A percentile compares a stretch with the other conserved stretches of the same genome.
These are phyloP conservation scores for Paraphoma sp. DNA, from an alignment of 2,329 filamentous ascomycete species.

Conservation along the genomic window DNA sequence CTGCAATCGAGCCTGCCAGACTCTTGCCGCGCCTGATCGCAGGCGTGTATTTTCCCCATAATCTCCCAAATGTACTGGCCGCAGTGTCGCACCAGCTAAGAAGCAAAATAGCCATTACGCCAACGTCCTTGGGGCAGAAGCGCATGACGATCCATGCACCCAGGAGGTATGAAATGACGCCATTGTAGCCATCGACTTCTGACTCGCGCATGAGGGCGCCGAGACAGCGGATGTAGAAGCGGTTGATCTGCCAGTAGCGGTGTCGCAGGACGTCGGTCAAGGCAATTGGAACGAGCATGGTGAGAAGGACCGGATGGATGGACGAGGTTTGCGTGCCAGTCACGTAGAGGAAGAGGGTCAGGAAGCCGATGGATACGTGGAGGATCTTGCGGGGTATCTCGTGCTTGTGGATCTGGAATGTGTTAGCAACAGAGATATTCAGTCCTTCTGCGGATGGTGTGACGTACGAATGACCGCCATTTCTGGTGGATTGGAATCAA, in stretches of 20 bases:
- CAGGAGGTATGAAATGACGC: slow-evolving; percentile 94
- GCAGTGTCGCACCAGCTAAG: slow-evolving; percentile 98
- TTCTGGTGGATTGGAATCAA: slow-evolving; percentile 94
- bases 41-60: slow-evolving; percentile 89
- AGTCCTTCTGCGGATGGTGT: background rate
- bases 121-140: slow-evolving; percentile 92
- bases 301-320: slow-evolving; percentile 85
- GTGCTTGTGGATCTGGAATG: slow-evolving; percentile 75
- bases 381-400: slow-evolving; percentile 93
- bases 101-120: slow-evolving; percentile 85
- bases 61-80: slow-evolving; percentile 88
- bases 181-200: slow-evolving; percentile 93
- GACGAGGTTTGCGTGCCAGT: slow-evolving; percentile 76
- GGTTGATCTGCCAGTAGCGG: slow-evolving; percentile 80
- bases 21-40: slow-evolving; percentile 88
- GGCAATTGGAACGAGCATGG: slow-evolving; percentile 82
- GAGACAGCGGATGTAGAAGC: slow-evolving; percentile 81
- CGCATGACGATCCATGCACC: slow-evolving; percentile 86
- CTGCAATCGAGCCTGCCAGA: slow-evolving; percentile 84
- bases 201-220: slow-evolving; percentile 97
- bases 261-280: slow-evolving; percentile 83
- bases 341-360: slow-evolving; percentile 85
- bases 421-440: slow-evolving; percentile 15
- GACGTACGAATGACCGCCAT: slow-evolving; percentile 80
- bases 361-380: slow-evolving; percentile 95